These are phyloP conservation scores for Malus domestica DNA, from an alignment of 306 rosid species.

Conservation along the genomic window ASM211411v1 NC_041795.1:14244001-14244500, in stretches of 20 bases:
- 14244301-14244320: too few relatives aligned
- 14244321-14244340: background rate
- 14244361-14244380: too few relatives aligned
- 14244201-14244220: background rate
- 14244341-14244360: background rate
- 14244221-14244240: too few relatives aligned
- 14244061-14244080: too few relatives aligned
- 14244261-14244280: rapidly evolving
- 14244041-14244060: constrained; percentile 21
- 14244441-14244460: background rate
- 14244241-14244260: rapidly evolving
- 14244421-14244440: background rate
- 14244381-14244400: background rate
- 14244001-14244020: too few relatives aligned
- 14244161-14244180: background rate
- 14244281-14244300: too few relatives aligned
- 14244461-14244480: background rate
- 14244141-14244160: too few relatives aligned
- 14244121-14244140: too few relatives aligned
- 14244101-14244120: background rate
- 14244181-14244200: background rate
- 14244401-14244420: background rate
- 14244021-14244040: background rate
- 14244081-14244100: background rate
- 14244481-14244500: background rate